Evolutionary conservation across 2,329 filamentous ascomycete genomes (phyloP).

Genomic region (Plectosphaerella cucumerina): DNA sequence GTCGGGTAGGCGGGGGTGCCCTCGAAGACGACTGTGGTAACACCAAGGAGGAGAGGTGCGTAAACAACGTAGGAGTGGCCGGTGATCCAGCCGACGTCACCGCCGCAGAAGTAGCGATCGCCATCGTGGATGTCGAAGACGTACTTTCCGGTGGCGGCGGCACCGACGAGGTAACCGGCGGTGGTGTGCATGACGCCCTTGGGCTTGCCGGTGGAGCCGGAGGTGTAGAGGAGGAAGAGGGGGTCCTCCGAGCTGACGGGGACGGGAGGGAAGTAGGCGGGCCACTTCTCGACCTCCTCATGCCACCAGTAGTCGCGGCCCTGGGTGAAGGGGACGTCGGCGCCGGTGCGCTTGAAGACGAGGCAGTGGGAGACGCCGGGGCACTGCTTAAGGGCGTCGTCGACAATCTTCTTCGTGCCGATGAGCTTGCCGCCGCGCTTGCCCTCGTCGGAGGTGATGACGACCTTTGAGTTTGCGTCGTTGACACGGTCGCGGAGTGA

Average conservation of each 20-base stretch:
- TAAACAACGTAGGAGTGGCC: conserved; percentile 99
- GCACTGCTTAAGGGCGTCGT: conserved; percentile 95
- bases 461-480: conserved; percentile 84
- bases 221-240: conserved; percentile 96
- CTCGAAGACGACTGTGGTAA: conserved; percentile 94
- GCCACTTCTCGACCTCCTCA: conserved; percentile 96
- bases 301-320: conserved; percentile 97
- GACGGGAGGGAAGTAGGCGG: conserved; percentile 85
- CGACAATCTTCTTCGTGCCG: conserved; percentile 97
- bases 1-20: conserved; percentile 95
- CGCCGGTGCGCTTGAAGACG: conserved; percentile 92
- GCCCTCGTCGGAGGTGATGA: conserved; percentile 96
- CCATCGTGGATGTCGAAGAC: conserved; percentile 96
- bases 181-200: conserved; percentile 99
- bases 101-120: conserved; percentile 95
- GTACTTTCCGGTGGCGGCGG: conserved; percentile 93
- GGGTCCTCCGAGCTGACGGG: conserved; percentile 91
- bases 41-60: conserved; percentile 85
- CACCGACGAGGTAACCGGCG: conserved; percentile 89
- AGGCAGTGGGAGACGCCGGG: conserved; percentile 81
- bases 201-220: conserved; percentile 95
- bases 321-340: conserved; percentile 84
- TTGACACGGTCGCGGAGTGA: conserved; percentile 92
- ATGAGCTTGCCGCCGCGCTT: conserved; percentile 97
- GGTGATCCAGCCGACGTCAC: conserved; percentile 98